Conservation (phyloP, 306 rosid genomes). For the Abrus pulchellus region DNA sequence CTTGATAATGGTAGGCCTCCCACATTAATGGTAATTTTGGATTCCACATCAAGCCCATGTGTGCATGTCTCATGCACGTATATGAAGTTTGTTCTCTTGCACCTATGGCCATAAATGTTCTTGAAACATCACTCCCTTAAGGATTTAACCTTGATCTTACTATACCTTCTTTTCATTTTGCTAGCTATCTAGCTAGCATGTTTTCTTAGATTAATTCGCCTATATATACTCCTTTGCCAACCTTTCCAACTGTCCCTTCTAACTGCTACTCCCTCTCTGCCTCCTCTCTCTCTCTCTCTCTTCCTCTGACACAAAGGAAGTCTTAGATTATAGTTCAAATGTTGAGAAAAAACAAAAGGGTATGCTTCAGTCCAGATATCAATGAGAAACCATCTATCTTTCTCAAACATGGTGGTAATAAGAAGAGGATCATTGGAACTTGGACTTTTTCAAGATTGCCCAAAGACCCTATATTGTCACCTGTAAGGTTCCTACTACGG, state of each 20-base stretch:
- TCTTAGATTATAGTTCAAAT: slow-evolving; percentile 46
- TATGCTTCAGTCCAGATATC: slow-evolving; percentile 80
- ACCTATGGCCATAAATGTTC: slow-evolving; percentile 35
- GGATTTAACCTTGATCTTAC: slow-evolving; percentile 38
- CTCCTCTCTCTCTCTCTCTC: slow-evolving; percentile 24
- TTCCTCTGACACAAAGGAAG: background rate
- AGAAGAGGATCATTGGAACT: slow-evolving; percentile 57
- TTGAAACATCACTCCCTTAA: slow-evolving; percentile 43
- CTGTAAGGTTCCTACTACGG: slow-evolving; percentile 64
- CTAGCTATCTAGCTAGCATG: slow-evolving; percentile 27
- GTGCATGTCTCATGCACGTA: slow-evolving; percentile 60
- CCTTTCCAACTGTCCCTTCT: slow-evolving; percentile 52
- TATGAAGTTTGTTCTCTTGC: slow-evolving; percentile 25
- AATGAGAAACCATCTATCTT: slow-evolving; percentile 67
- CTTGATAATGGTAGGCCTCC: slow-evolving; percentile 51
- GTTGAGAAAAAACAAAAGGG: slow-evolving; percentile 71
- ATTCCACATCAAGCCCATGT: slow-evolving; percentile 43
- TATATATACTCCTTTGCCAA: slow-evolving; percentile 47
- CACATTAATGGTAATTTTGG: slow-evolving; percentile 40
- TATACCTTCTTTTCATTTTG: slow-evolving; percentile 19
- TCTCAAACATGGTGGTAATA: slow-evolving; percentile 59
- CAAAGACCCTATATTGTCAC: slow-evolving; percentile 60
- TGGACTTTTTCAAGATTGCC: slow-evolving; percentile 59
- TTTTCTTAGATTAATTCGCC: slow-evolving; percentile 27
- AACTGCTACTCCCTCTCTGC: slow-evolving; percentile 33